Conservation (phyloP, 1,284 basidiomycete genomes). For the Fistulina hepatica region DNA sequence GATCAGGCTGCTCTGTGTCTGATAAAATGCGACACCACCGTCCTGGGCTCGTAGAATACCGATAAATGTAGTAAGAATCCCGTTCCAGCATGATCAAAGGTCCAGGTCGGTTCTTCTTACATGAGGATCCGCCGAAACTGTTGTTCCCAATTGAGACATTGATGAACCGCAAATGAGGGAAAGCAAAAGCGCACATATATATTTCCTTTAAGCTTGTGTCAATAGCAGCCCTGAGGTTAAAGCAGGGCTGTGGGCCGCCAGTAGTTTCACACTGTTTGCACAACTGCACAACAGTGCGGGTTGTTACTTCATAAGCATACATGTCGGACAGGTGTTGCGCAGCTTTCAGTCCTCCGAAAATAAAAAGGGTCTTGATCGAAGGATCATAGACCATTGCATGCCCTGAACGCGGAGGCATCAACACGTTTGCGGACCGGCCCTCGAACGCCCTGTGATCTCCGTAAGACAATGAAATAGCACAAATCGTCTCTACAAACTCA, state of each 20-base stretch:
- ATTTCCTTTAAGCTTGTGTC: constrained; percentile 54
- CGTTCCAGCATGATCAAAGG: constrained; percentile 36
- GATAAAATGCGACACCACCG: constrained; percentile 48
- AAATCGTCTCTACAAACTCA: constrained; percentile 25
- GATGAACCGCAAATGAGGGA: constrained; percentile 4
- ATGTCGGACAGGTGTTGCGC: constrained; percentile 60
- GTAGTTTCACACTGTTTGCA: constrained; percentile 46
- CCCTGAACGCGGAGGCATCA: constrained; percentile 55
- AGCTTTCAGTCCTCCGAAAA: constrained; percentile 61
- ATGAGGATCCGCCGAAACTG: constrained; percentile 51
- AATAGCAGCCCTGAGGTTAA: constrained; percentile 60
- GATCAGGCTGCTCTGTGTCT: constrained; percentile 30
- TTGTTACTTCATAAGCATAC: constrained; percentile 57
- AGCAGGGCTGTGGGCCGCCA: constrained; percentile 57
- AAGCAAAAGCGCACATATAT: constrained; percentile 45
- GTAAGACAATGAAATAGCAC: constrained; percentile 2
- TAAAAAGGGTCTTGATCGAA: constrained; percentile 42
- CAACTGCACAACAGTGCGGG: constrained; percentile 47
- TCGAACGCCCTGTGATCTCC: constrained; percentile 2
- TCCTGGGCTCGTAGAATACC: constrained; percentile 45
- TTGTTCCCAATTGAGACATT: neutral
- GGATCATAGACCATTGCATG: constrained; percentile 73
- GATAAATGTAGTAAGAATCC: constrained; percentile 52
- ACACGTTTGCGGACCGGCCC: constrained; percentile 26
- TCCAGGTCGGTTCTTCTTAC: constrained; percentile 26